Evolutionary conservation across 371 early-diverging fungal species (phyloP).

Genomic region (Dichotomocladium elegans): DNA sequence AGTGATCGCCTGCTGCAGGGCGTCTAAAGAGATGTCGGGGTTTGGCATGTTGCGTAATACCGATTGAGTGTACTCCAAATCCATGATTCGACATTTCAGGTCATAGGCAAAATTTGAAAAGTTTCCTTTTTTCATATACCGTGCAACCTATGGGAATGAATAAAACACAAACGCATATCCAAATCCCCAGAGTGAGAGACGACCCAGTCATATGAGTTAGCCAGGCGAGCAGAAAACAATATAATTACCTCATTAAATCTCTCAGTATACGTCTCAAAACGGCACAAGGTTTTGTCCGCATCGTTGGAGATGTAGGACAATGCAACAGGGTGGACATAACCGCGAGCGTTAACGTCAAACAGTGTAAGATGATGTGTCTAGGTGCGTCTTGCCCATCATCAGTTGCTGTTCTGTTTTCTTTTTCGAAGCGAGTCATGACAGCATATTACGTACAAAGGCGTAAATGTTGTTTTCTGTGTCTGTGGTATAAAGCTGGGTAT

Average conservation of each 20-base stretch:
- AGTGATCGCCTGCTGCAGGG: slow-evolving; percentile 33
- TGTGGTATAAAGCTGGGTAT: slow-evolving; percentile 54
- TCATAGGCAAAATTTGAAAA: slow-evolving; percentile 53
- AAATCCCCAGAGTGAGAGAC: neutral
- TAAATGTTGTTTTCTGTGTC: slow-evolving; percentile 50
- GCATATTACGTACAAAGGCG: slow-evolving; percentile 48
- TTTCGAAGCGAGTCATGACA: too few relatives aligned
- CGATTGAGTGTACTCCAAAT: slow-evolving; percentile 47
- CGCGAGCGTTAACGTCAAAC: slow-evolving; percentile 58
- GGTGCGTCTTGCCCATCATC: too few relatives aligned
- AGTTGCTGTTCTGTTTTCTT: too few relatives aligned
- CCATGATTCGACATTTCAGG: slow-evolving; percentile 44
- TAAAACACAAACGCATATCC: neutral
- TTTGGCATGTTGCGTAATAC: neutral
- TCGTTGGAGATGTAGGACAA: slow-evolving; percentile 55
- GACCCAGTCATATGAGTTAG: neutral
- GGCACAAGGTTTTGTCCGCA: slow-evolving; percentile 42
- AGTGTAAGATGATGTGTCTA: slow-evolving; percentile 59
- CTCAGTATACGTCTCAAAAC: slow-evolving; percentile 44
- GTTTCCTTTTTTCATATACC: slow-evolving; percentile 55
- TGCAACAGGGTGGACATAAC: slow-evolving; percentile 57
- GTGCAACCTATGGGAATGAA: slow-evolving; percentile 24
- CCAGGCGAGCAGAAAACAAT: too few relatives aligned
- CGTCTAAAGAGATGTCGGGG: slow-evolving; percentile 21
- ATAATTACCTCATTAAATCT: slow-evolving; percentile 31